Evolutionary conservation across 768 basidiomycete species (phyloP).

Genomic region (Hortiboletus campestris): DNA sequence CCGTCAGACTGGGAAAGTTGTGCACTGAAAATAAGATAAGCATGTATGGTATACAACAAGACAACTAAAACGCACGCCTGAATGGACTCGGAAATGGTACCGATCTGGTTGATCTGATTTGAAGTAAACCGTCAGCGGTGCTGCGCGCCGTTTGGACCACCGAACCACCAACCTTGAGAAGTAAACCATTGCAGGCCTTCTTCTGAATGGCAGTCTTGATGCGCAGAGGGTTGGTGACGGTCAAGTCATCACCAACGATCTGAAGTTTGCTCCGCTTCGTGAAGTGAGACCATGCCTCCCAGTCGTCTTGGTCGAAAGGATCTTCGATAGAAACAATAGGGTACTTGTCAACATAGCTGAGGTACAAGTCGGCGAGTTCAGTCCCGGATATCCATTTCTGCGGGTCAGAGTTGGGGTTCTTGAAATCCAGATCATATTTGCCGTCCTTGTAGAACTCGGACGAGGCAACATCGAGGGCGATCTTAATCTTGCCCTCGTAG

Average conservation of each 20-base stretch:
- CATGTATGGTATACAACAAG: background rate
- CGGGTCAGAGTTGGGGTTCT: slow-evolving; percentile 99
- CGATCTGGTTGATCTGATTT: slow-evolving; percentile 90
- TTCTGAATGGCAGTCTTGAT: slow-evolving; percentile 99
- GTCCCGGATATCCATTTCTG: slow-evolving; percentile 93
- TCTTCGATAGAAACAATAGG: slow-evolving; percentile 96
- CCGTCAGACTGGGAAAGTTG: slow-evolving; percentile 94
- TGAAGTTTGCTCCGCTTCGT: slow-evolving; percentile 77
- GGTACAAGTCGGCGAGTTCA: slow-evolving; percentile 92
- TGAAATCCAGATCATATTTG: slow-evolving; percentile 98
- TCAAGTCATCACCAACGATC: slow-evolving; percentile 95
- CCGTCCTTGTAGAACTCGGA: slow-evolving; percentile 99
- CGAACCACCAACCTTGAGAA: slow-evolving; percentile 70
- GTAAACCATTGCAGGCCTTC: slow-evolving; percentile 98
- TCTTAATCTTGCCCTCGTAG: slow-evolving; percentile 98
- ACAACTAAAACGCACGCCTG: slow-evolving; percentile 71
- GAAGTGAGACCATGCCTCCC: slow-evolving; percentile 97
- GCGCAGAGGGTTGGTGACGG: slow-evolving; percentile 94
- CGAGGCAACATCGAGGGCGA: slow-evolving; percentile 96
- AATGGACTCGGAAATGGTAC: slow-evolving; percentile 98
- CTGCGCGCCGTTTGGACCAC: background rate
- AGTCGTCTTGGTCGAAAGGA: slow-evolving; percentile 99
- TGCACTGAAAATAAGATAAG: slow-evolving; percentile 50
- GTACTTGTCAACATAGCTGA: slow-evolving; percentile 85
- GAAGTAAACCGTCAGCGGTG: slow-evolving; percentile 1